phyloP scores from a whole-genome alignment of 2,329 filamentous ascomycete species.

The Coniella lustricola region DNA sequence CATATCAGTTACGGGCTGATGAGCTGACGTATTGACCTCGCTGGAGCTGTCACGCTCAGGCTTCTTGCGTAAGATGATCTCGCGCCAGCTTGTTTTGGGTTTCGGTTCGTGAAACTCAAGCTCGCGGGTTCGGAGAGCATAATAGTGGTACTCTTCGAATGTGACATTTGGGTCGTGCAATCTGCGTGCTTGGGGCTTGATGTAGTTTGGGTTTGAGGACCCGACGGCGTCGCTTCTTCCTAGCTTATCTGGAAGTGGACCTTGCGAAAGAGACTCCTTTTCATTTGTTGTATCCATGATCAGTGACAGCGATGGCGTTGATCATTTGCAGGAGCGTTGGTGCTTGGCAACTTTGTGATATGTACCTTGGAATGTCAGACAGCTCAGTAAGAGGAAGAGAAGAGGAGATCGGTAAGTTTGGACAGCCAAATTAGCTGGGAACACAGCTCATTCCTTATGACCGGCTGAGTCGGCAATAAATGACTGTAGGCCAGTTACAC shows the following conservation, averaged over 20 bases:
- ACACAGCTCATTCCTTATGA: too few relatives aligned
- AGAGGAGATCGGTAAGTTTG: too few relatives aligned
- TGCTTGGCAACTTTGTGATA: too few relatives aligned
- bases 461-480: too few relatives aligned
- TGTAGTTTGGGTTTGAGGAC: neutral
- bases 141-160: slow-evolving; percentile 31
- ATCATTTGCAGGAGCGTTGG: too few relatives aligned
- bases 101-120: slow-evolving; percentile 23
- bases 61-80: slow-evolving; percentile 19
- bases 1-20: too few relatives aligned
- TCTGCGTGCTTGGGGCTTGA: slow-evolving; percentile 14
- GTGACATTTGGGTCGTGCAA: slow-evolving; percentile 24
- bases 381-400: too few relatives aligned
- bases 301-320: too few relatives aligned
- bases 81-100: slow-evolving; percentile 19
- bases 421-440: too few relatives aligned
- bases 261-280: neutral
- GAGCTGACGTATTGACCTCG: slow-evolving; percentile 9
- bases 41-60: slow-evolving; percentile 1
- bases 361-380: too few relatives aligned
- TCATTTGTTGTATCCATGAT: slow-evolving; percentile 1
- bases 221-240: neutral
- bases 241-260: neutral
- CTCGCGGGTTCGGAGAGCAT: slow-evolving; percentile 25
- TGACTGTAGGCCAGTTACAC: too few relatives aligned